Percentiles rank a stretch among this genome's conserved stretches.
Conservation (phyloP, 257 asterid genomes). For the Przewalskia tangutica region DNA sequence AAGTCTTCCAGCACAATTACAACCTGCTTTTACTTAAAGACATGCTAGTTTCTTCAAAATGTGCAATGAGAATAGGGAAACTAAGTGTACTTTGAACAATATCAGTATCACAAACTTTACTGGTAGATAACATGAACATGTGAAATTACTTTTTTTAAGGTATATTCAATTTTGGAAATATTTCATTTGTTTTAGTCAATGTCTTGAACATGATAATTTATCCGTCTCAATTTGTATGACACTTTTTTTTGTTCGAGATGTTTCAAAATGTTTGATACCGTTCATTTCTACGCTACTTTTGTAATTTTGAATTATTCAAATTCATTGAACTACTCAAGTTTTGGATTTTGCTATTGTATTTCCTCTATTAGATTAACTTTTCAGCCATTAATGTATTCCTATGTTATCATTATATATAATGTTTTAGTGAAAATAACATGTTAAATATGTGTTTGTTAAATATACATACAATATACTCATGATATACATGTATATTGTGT, state of each 20-base stretch:
- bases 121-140: background rate
- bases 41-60: background rate
- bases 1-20: slow-evolving; percentile 21
- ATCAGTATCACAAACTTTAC: background rate
- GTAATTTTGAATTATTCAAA: too few relatives aligned
- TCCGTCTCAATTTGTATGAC: background rate
- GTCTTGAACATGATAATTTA: background rate
- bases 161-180: too few relatives aligned
- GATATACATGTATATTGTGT: too few relatives aligned
- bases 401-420: background rate
- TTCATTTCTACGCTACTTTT: background rate
- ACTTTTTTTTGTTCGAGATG: accelerated
- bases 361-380: too few relatives aligned
- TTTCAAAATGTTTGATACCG: background rate
- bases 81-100: background rate
- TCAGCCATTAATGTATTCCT: background rate
- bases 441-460: background rate
- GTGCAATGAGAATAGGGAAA: background rate
- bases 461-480: too few relatives aligned
- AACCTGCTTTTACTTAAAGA: slow-evolving; percentile 35
- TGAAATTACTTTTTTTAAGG: background rate
- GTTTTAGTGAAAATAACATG: background rate
- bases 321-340: too few relatives aligned
- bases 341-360: too few relatives aligned
- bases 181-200: too few relatives aligned